Evolutionary conservation across 192 early-diverging fungal genomes (phyloP).

Genomic region (Chytriomyces sp.): DNA sequence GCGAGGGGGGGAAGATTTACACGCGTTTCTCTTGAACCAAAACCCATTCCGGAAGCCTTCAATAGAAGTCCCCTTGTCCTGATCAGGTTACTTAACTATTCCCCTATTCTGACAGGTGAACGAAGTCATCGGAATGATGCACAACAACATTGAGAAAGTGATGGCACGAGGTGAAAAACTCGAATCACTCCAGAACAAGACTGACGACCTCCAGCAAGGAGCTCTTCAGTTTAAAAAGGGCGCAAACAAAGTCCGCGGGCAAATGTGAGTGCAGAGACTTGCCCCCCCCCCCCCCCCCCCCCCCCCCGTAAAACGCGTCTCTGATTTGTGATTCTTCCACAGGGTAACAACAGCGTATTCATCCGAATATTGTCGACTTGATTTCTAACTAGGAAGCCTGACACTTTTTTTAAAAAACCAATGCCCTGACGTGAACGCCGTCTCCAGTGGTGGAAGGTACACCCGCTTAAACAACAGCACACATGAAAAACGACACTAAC

Average conservation of each 20-base stretch:
- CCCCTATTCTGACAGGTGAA: slow-evolving; percentile 64
- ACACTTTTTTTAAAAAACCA: neutral
- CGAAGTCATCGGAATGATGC: slow-evolving; percentile 93
- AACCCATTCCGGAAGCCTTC: neutral
- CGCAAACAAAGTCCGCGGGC: slow-evolving; percentile 77
- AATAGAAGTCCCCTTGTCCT: too few species aligned
- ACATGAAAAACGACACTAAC: neutral
- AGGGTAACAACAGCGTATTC: neutral
- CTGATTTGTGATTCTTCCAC: neutral
- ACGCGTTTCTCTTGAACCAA: neutral
- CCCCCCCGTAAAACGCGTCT: neutral
- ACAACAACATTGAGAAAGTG: slow-evolving; percentile 86
- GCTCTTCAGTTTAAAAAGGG: slow-evolving; percentile 79
- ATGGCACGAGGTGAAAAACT: slow-evolving; percentile 85
- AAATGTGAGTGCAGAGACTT: slow-evolving; percentile 62
- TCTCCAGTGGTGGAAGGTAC: slow-evolving; percentile 77
- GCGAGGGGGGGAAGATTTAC: too few species aligned
- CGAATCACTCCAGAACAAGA: slow-evolving; percentile 80
- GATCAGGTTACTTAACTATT: too few species aligned
- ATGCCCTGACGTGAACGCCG: neutral
- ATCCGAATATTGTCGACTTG: neutral
- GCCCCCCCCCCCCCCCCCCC: neutral
- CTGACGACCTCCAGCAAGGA: slow-evolving; percentile 73
- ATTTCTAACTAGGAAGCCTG: neutral
- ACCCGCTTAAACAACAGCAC: neutral